A percentile compares a stretch with the other conserved stretches of the same genome.
phyloP scores from a whole-genome alignment of 2,329 filamentous ascomycete genomes.

The Aspergillus sp. region DNA sequence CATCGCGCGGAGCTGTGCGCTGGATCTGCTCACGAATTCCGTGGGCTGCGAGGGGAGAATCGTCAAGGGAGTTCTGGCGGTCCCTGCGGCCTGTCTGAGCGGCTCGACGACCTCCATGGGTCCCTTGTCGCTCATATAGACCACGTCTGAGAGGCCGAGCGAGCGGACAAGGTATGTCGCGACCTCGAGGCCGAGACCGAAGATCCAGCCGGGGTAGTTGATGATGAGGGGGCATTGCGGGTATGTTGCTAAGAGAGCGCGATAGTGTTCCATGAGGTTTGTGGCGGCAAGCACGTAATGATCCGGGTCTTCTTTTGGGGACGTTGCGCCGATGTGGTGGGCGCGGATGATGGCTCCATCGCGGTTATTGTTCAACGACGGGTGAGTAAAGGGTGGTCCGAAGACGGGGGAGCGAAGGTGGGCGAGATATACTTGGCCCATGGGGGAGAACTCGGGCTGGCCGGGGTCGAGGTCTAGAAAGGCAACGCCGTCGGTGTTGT shows the following conservation, averaged over 20 bases:
- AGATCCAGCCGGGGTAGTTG: slow-evolving; percentile 62
- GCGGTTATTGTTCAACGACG: slow-evolving; percentile 40
- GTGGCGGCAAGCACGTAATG: slow-evolving; percentile 59
- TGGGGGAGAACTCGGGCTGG: slow-evolving; percentile 63
- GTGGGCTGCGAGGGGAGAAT: slow-evolving; percentile 53
- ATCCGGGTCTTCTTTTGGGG: slow-evolving; percentile 60
- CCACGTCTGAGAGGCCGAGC: slow-evolving; percentile 55
- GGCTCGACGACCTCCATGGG: slow-evolving; percentile 48
- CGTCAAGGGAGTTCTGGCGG: slow-evolving; percentile 44
- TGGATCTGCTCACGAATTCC: slow-evolving; percentile 51
- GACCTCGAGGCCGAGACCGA: slow-evolving; percentile 56
- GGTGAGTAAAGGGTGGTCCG: slow-evolving; percentile 62
- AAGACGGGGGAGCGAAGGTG: slow-evolving; percentile 57
- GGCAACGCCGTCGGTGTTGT: slow-evolving; percentile 49
- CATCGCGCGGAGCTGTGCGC: slow-evolving; percentile 59
- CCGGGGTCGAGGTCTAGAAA: slow-evolving; percentile 64
- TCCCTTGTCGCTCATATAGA: slow-evolving; percentile 59
- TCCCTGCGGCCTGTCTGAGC: slow-evolving; percentile 45
- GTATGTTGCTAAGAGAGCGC: slow-evolving; percentile 44
- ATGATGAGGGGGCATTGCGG: slow-evolving; percentile 57
- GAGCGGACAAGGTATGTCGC: slow-evolving; percentile 52
- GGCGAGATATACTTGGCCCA: slow-evolving; percentile 62
- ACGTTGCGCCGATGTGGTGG: slow-evolving; percentile 59
- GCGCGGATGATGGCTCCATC: slow-evolving; percentile 51
- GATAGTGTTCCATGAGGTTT: slow-evolving; percentile 58